Evolutionary conservation across 441 rosid species (phyloP), one percentile per base, ranked within the genome.

Genomic region (Arabidopsis lyrata): DNA sequence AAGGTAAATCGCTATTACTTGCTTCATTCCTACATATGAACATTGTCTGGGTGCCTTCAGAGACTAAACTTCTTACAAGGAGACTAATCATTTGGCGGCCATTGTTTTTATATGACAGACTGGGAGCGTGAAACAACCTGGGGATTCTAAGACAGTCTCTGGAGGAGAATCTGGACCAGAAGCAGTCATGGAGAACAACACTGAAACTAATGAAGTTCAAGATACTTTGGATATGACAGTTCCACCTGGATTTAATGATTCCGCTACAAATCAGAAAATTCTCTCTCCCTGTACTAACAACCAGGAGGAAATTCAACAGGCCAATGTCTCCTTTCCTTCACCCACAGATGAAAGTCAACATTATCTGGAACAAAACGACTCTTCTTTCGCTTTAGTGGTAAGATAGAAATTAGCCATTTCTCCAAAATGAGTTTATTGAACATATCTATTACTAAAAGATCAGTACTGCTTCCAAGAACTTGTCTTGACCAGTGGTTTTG

Each of bases 1-100:
- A 95, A 90, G 98, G 99, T 95, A 59, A 75, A 53, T 38, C n/a
- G 50, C 18, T 54, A 4, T 47, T 44, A 38, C 8, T 20, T 61
- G 44, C n/a, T 54, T 27, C 53, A 27, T 48, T 64, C 50, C 32
- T 27, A 62, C 77, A 57, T 45, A 13, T 73, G 35, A 66, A 48
- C 50, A 35, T 27, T 58, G 35, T 48, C 31, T 29, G 13, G 66
- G 22, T 18, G 29, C 18, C 59, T 54, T 53, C 16, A 44, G 32
- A 70, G 52, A 22, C 49, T 66, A 41, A 48, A 15, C 14, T 36
- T 11, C 38, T 32, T 63, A 36, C 63, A 13, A 15, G 57, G 60
- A 70, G 48, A 36, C 61, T n/a, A 53, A 34, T 42, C 55, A 24
- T 63, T 29, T 29, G 31, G 36, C 50, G 54, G 12, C n/a, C 7